phyloP scores from a whole-genome alignment of 352 stramenopile species.

The Pythium brachiatum region DNA sequence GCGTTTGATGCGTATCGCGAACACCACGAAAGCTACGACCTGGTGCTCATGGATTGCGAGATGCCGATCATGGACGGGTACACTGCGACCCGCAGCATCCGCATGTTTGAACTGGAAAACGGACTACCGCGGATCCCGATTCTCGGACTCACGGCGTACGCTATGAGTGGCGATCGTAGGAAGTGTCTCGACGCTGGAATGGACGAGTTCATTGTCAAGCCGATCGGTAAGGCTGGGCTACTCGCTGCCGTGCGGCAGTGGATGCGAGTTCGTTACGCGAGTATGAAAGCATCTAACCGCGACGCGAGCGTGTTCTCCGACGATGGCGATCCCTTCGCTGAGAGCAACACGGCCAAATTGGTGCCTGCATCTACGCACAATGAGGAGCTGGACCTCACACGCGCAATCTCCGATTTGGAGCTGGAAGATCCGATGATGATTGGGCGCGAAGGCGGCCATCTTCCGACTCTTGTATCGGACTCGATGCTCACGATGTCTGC shows the following conservation, averaged over 20 bases:
- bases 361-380: slow-evolving; percentile 73
- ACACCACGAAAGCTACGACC: slow-evolving; percentile 71
- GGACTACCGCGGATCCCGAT: slow-evolving; percentile 74
- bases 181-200: slow-evolving; percentile 83
- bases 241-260: slow-evolving; percentile 72
- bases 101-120: slow-evolving; percentile 62
- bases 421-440: slow-evolving; percentile 88
- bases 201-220: slow-evolving; percentile 88
- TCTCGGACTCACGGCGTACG: slow-evolving; percentile 81
- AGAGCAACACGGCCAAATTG: slow-evolving; percentile 42
- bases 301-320: slow-evolving; percentile 40
- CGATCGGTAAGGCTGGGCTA: slow-evolving; percentile 67
- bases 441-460: slow-evolving; percentile 29
- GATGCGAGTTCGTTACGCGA: slow-evolving; percentile 73
- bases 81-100: slow-evolving; percentile 67
- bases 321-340: slow-evolving; percentile 25
- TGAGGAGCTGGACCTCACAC: slow-evolving; percentile 70
- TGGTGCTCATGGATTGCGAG: slow-evolving; percentile 85
- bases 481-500: slow-evolving; percentile 21
- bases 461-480: slow-evolving; percentile 27
- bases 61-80: slow-evolving; percentile 89
- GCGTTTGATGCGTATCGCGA: slow-evolving; percentile 72
- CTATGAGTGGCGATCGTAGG: slow-evolving; percentile 80
- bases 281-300: slow-evolving; percentile 36
- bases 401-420: slow-evolving; percentile 81